Evolutionary conservation across 1,139 yeast species (phyloP), one percentile per base, ranked within the genome.

Genomic region (Scheffersomyces lignicola): DNA sequence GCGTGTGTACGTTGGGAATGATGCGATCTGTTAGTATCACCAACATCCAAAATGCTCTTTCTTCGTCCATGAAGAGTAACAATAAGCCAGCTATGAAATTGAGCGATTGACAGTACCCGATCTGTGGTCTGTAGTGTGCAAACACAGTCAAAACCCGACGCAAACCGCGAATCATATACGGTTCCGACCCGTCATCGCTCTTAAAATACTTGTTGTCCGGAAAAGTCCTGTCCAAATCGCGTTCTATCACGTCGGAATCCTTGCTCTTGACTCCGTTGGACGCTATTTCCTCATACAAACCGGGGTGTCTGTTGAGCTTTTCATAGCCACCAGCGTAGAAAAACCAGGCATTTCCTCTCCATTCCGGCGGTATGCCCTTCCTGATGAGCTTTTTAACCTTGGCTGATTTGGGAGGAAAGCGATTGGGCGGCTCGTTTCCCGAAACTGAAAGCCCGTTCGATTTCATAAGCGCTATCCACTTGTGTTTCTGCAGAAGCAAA

Each of bases 331-430:
- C 81, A n/a, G 95, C 95, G 58, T 87, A 90, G 65, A 79, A 83
- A 69, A 92, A 92, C 98, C 98, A 92, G 1, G 97, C 97, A 47
- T 78, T 79, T 0, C 97, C 98, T 47, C 98, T 68, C 96, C 97
- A 90, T 55, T 88, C 96, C 0, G 96, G 90, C 0, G 98, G 97
- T 7, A 92, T 83, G 6, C 98, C 98, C 54, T 86, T 83, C 38
- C 97, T 73, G 10, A 92, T 77, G 53, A 87, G 80, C 42, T 95
- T 76, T 53, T 85, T 84, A 42, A 89, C 71, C 49, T 86, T 89
- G 42, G 85, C 95, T 7, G 92, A 83, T 41, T 76, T 77, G 0
- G 96, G 83, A 0, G 97, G 97, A 53, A 88, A 90, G 40, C 92
- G 58, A 1, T 58, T 55, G 4, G 69, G 75, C 2, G 54, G 52